Evolutionary conservation across 192 early-diverging fungal genomes (phyloP), one percentile per base, ranked within the genome.

Genomic region (Funneliformis geosporum): DNA sequence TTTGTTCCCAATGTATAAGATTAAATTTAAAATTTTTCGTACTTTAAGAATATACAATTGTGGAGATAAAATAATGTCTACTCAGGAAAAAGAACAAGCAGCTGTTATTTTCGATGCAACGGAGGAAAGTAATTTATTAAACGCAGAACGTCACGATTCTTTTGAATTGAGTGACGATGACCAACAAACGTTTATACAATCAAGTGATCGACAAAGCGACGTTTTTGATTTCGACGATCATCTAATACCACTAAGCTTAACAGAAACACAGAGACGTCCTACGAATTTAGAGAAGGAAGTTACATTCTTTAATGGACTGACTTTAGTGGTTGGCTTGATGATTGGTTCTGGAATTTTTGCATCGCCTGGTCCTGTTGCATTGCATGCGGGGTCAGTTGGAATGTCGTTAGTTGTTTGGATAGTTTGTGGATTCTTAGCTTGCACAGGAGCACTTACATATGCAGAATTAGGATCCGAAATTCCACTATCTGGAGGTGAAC

Each of bases 381-480:
- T 85, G 38, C 84, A 90, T 27, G 86, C 89, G 0, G 91, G 91
- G 60, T 89, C 92, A 5, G 88, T 91, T 11, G 90, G 90, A 7
- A 91, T 90, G 77, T 89, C 93, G 12, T 82, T 95, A 8, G 81
- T 94, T 50, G 85, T 95, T n/a, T 95, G 94, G 94, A 84, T 90
- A 18, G 76, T 91, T 14, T 92, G 92, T 44, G 93, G 90, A 6
- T 76, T 95, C 38, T 83, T 95, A 61, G 93, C 95, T 4, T 90
- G 95, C 71, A 88, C 90, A 14, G 97, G 97, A 44, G 93, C 92
- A 0, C 85, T 94, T 16, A 94, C 93, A 72, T 99, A 97, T 81
- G 93, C 94, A 12, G 97, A 99, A 83, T 85, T 99, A 28, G 97
- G 97, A 0, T 87, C 95, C 47, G 93, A 93, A 85, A 88, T 95